A percentile compares a stretch with the other conserved stretches of the same genome.
Evolutionary conservation across 331 rosid species (phyloP).

Genomic region (Quercus phellos): DNA sequence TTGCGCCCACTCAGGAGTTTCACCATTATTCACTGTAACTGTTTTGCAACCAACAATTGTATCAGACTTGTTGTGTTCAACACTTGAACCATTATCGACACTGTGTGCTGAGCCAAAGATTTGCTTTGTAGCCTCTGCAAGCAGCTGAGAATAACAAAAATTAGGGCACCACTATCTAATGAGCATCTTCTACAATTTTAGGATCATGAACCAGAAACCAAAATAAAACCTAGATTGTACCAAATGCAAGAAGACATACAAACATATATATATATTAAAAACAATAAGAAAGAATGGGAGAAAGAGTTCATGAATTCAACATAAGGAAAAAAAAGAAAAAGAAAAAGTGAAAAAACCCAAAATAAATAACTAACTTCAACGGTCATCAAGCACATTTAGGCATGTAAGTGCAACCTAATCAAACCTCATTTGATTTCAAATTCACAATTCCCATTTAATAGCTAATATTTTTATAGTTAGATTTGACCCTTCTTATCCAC

Average conservation of each 20-base stretch:
- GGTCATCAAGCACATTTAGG: not conserved
- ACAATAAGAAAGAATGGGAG: not conserved
- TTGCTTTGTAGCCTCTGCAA: constrained; percentile 82
- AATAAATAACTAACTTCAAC: not conserved
- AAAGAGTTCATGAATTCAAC: not conserved
- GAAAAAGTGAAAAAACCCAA: not conserved
- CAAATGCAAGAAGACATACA: not conserved
- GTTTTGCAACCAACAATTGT: constrained; percentile 38
- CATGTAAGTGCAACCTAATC: not conserved
- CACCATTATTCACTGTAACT: constrained; percentile 41
- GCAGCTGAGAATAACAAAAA: constrained; percentile 55
- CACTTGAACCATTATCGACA: constrained; percentile 46
- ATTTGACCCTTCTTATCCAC: not conserved
- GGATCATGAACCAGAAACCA: not conserved
- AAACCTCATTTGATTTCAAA: not conserved
- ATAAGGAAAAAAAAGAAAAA: not conserved
- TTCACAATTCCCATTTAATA: not conserved
- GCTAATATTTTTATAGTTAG: not conserved
- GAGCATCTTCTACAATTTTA: constrained; percentile 1
- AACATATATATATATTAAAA: not conserved
- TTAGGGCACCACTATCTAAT: constrained; percentile 4
- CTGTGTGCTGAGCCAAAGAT: constrained; percentile 60
- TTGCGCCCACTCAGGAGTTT: constrained; percentile 81
- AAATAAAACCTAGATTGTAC: not conserved
- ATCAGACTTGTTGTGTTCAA: constrained; percentile 72